Evolutionary conservation across 1,284 basidiomycete genomes (phyloP), one percentile per base, ranked within the genome.

Genomic region (Ganoderma lingzhi): DNA sequence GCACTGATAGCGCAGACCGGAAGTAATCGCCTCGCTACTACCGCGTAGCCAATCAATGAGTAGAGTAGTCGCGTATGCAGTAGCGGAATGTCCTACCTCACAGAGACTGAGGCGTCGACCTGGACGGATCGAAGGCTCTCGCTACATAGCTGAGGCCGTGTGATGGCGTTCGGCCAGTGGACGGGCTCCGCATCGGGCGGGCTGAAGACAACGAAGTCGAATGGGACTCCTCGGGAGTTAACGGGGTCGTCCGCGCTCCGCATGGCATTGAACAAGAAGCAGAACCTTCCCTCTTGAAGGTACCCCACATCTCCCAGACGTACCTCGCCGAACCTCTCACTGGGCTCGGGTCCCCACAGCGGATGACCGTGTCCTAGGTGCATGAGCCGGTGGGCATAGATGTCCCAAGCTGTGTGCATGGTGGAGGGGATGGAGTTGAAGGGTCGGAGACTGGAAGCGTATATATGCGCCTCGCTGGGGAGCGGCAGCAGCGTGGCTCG

Each of bases 1-100:
- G 55, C 70, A 68, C 10, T 59, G 19, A 32, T 68, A 71, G 2
- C 62, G 67, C 17, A 66, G 35, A 8, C 62, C 59, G n/a, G 51
- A 12, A 4, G 53, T 59, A 17, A 51, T 23, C 1, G 30, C 35
- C 19, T 64, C 64, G 19, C 56, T 66, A 42, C 14, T 17, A n/a
- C 15, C 10, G 12, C 23, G 2, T 8, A n/a, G 19, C 39, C 8
- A 42, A 28, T 41, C 12, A 6, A 17, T 4, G 53, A 63, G 19
- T 17, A 9, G 6, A 10, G 10, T 9, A 5, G 32, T 6, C 0
- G 35, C 8, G 1, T 23, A 2, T 41, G 39, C 2, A 2, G 39
- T 2, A 10, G 39, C 2, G 12, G 6, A 6, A 2, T 3, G 14
- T 28, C 62, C 37, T 8, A 65, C 69, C 37, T 45, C 12, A 42